A percentile compares a stretch with the other conserved stretches of the same genome.
Evolutionary conservation across 176 grass and related monocot genomes (phyloP).

Genomic region (Bonia amplexicaulis): DNA sequence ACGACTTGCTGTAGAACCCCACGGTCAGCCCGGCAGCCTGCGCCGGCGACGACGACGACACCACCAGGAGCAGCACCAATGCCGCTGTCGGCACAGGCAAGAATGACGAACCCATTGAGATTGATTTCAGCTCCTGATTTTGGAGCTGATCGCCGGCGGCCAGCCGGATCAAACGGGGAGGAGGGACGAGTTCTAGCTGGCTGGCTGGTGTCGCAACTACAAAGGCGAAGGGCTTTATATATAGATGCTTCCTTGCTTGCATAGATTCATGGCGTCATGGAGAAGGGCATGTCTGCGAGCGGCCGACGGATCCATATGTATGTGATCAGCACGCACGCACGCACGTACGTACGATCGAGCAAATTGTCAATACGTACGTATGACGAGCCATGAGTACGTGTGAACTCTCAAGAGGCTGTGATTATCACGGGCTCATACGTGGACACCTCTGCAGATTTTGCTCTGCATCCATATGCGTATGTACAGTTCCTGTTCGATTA

Average conservation of each 20-base stretch:
- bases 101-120: not conserved
- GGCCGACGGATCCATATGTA: not conserved
- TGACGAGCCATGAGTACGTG: too few relatives aligned
- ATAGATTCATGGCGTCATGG: not conserved
- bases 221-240: not conserved
- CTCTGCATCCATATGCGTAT: too few relatives aligned
- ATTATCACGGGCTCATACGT: too few relatives aligned
- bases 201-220: not conserved
- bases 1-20: constrained; percentile 25
- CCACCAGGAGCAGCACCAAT: not conserved
- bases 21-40: not conserved
- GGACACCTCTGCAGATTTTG: too few relatives aligned
- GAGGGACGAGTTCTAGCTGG: not conserved
- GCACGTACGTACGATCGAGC: not conserved
- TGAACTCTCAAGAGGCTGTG: not conserved
- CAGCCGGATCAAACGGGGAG: not conserved
- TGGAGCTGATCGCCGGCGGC: not conserved
- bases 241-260: not conserved
- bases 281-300: not conserved
- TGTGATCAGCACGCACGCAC: not conserved
- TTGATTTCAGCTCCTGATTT: not conserved
- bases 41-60: not conserved
- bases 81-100: not conserved
- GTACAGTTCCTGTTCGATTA: too few relatives aligned
- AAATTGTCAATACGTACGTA: not conserved